Conservation (phyloP, 495 filamentous ascomycete genomes). For the Aspergillus ostianus region DNA sequence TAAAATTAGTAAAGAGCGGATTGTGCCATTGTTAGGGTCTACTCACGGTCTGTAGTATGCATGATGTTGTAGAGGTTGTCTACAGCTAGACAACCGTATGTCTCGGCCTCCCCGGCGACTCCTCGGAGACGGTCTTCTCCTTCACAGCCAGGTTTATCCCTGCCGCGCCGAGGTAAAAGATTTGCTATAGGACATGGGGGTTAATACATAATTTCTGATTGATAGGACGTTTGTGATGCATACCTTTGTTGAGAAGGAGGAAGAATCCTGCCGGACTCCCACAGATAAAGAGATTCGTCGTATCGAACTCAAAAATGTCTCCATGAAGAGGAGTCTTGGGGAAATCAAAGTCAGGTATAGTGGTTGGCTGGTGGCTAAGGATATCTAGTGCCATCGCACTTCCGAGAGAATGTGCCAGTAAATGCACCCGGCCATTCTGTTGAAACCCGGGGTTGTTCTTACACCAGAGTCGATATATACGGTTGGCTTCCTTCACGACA, state of each 20-base stretch:
- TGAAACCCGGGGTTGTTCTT: constrained; percentile 85
- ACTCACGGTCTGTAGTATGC: constrained; percentile 55
- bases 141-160: constrained; percentile 71
- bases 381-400: constrained; percentile 93
- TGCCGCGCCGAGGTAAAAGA: constrained; percentile 74
- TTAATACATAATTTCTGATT: not conserved
- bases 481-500: constrained; percentile 87
- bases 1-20: constrained; percentile 42
- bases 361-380: constrained; percentile 80
- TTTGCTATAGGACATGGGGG: constrained; percentile 43
- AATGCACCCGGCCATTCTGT: constrained; percentile 77
- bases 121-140: constrained; percentile 59
- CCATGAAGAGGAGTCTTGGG: constrained; percentile 45
- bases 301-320: constrained; percentile 85
- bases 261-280: constrained; percentile 96
- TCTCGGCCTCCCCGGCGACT: constrained; percentile 71
- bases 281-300: constrained; percentile 80
- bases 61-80: constrained; percentile 97
- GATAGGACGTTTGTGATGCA: not conserved
- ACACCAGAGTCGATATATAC: constrained; percentile 91
- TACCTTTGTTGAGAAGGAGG: constrained; percentile 75
- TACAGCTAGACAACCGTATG: constrained; percentile 86
- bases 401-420: constrained; percentile 90
- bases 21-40: constrained; percentile 8
- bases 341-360: constrained; percentile 56